Conservation (phyloP, 345 rosid species). For the Euclidium syriacum region DNA sequence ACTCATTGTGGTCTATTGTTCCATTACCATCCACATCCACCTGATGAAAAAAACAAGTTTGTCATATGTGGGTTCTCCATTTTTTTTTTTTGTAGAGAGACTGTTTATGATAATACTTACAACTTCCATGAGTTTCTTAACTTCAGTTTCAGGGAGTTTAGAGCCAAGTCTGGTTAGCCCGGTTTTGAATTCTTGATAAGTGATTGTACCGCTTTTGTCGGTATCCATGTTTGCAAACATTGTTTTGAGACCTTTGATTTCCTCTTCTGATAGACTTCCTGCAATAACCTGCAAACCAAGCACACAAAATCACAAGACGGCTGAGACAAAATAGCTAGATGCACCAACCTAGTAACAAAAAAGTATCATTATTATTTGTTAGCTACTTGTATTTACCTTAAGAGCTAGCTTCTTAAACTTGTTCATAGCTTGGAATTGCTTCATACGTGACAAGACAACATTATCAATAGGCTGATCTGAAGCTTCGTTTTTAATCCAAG, state of each 20-base stretch:
- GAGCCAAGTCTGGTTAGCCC: constrained; percentile 77
- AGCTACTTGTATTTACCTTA: constrained; percentile 47
- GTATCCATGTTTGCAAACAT: constrained; percentile 83
- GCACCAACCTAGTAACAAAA: not conserved
- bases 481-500: constrained; percentile 90
- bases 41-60: constrained; percentile 30
- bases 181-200: constrained; percentile 74
- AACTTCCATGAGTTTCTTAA: constrained; percentile 87
- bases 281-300: constrained; percentile 60
- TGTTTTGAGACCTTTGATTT: constrained; percentile 72
- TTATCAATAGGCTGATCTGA: constrained; percentile 79
- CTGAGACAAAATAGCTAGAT: not conserved
- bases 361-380: not conserved
- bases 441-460: constrained; percentile 91
- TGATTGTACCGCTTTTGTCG: constrained; percentile 85
- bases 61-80: not conserved
- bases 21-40: constrained; percentile 91
- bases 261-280: constrained; percentile 74
- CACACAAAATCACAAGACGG: not conserved
- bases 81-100: not conserved
- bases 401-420: constrained; percentile 85
- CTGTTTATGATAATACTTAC: constrained; percentile 35
- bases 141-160: constrained; percentile 73
- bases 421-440: constrained; percentile 97
- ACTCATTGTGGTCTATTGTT: constrained; percentile 73